phyloP scores from a whole-genome alignment of 2,329 filamentous ascomycete species.

The Neodidymelliopsis sp. region DNA sequence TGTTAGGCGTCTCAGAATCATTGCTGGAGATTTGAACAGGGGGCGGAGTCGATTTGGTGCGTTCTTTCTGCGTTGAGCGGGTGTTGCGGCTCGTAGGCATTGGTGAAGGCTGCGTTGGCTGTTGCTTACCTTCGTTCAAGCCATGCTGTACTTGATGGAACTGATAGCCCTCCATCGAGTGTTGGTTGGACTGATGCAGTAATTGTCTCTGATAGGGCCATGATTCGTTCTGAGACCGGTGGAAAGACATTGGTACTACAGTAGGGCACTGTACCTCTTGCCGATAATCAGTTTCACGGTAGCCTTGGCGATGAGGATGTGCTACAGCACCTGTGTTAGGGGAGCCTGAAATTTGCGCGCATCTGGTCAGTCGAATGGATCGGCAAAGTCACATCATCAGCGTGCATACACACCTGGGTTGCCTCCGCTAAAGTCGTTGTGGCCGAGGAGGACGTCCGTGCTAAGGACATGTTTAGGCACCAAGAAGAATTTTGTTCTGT shows the following conservation, averaged over 20 bases:
- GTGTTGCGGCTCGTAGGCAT: background rate
- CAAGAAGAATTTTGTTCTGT: constrained; percentile 1
- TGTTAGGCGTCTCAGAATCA: background rate
- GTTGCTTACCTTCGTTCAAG: background rate
- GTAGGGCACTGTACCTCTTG: background rate
- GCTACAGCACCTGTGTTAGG: background rate
- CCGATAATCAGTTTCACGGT: background rate
- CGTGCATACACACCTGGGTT: constrained; percentile 2
- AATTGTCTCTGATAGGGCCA: background rate
- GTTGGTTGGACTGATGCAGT: background rate
- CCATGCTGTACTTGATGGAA: background rate
- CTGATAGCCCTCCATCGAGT: constrained; percentile 1
- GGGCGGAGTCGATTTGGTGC: background rate
- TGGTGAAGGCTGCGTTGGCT: background rate
- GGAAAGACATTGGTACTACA: background rate
- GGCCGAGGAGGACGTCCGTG: background rate
- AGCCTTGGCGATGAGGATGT: background rate
- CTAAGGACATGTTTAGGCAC: background rate
- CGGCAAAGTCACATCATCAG: background rate
- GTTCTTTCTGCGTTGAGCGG: background rate
- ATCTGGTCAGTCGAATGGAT: background rate
- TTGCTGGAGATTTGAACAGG: background rate
- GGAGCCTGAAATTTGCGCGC: background rate
- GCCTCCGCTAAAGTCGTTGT: background rate
- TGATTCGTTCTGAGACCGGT: background rate